Conservation (phyloP, 78 protist genomes). For the Mantamonas sphyraenae region DNA sequence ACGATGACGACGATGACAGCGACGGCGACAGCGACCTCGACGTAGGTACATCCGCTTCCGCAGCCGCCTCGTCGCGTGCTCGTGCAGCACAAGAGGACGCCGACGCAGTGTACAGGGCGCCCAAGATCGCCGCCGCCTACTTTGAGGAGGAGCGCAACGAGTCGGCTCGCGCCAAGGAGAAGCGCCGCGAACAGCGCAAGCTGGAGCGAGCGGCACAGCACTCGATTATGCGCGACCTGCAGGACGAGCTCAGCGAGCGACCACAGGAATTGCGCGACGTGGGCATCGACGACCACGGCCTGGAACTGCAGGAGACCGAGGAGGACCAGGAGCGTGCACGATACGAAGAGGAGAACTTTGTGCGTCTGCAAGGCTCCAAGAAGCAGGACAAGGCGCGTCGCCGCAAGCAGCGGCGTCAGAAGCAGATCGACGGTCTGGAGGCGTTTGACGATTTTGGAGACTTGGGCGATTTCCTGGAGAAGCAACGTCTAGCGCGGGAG, state of each 20-base stretch:
- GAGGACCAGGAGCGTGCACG: neutral
- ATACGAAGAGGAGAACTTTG: slow-evolving; percentile 22
- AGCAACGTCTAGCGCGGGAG: neutral
- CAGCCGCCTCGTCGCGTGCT: too few relatives aligned
- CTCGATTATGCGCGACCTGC: neutral
- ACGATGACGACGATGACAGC: neutral
- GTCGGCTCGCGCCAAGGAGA: neutral
- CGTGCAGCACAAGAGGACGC: slow-evolving; percentile 1
- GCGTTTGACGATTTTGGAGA: neutral
- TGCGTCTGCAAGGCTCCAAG: slow-evolving; percentile 7
- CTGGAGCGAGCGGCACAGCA: neutral
- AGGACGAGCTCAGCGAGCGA: neutral
- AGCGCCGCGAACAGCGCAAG: neutral
- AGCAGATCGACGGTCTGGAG: neutral
- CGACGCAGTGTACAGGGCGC: slow-evolving; percentile 7
- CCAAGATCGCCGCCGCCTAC: neutral
- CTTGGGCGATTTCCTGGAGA: neutral
- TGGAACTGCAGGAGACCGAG: neutral
- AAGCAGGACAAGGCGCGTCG: neutral
- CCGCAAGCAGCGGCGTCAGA: neutral
- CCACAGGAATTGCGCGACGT: slow-evolving; percentile 3
- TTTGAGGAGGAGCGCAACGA: neutral
- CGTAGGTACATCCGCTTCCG: too few relatives aligned
- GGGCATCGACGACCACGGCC: neutral
- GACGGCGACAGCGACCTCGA: too few relatives aligned